Evolutionary conservation across 345 rosid genomes (phyloP), one percentile per base, ranked within the genome.

Genomic region (Salix arbutifolia): DNA sequence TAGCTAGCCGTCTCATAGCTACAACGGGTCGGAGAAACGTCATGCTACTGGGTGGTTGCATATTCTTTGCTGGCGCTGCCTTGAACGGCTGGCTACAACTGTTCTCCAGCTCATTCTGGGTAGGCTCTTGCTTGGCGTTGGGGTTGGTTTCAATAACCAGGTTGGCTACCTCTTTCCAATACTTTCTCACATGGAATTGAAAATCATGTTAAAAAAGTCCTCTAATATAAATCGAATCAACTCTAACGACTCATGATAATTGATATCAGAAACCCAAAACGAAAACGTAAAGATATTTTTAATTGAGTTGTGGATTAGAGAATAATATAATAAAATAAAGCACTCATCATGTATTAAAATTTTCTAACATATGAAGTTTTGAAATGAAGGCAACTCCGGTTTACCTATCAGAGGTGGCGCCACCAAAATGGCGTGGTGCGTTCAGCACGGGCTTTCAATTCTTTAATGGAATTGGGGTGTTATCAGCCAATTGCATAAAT

Each of bases 61-160:
- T 93, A 40, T 94, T 94, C 82, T 84, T 94, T 26, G 80, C 84
- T 8, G 97, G 97, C 35, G 90, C 89, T 3, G 88, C 91, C 80
- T 80, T 92, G 74, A 94, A 91, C 19, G 97, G 91, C 4, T 86
- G 3, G 97, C 97, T 31, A 87, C 52, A 35, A 91, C 87, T 56
- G 37, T 88, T 2, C 81, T 83, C 52, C 90, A 91, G 97, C 96
- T 94, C 81, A 38, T 38, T 38, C 44, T 90, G 3, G 98, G 98
- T 53, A 92, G 97, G 19, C 73, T 94, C 70, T 83, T 92, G 83
- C 95, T 94, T 18, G 97, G 97, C 64, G 85, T 91, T 67, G 98
- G 97, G 23, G 93, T 94, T 74, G 98, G 98, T 65, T 94, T 94
- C 86, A 91, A 97, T 28, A 92, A 89, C 81, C 93, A 92, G 90